Evolutionary conservation across 164 flowering plant species (phyloP).

Genomic region (Magnolia officinalis): DNA sequence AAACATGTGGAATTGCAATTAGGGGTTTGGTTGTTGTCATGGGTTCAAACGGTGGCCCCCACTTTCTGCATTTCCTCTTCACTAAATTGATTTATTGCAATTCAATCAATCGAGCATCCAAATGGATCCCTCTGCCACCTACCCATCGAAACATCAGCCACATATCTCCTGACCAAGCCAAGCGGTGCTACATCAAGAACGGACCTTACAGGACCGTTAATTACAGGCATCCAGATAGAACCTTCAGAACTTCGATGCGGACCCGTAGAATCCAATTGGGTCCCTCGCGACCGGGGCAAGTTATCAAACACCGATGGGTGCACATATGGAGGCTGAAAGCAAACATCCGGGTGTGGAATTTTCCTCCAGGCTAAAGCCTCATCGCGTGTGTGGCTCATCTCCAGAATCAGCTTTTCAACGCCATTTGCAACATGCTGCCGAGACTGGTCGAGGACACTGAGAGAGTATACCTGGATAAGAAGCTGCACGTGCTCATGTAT

Average conservation of each 20-base stretch:
- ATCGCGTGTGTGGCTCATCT: constrained; percentile 58
- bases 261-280: constrained; percentile 17
- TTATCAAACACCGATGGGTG: constrained; percentile 50
- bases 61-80: background rate
- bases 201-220: constrained; percentile 50
- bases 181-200: constrained; percentile 88
- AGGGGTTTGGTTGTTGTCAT: no score
- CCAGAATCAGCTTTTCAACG: constrained; percentile 49
- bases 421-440: constrained; percentile 57
- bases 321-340: constrained; percentile 47
- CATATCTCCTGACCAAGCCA: constrained; percentile 49
- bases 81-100: background rate
- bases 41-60: background rate
- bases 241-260: constrained; percentile 16
- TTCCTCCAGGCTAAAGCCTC: constrained; percentile 46
- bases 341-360: constrained; percentile 52
- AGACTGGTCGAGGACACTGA: constrained; percentile 72
- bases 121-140: constrained; percentile 4
- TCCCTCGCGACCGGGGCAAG: constrained; percentile 12
- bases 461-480: constrained; percentile 79
- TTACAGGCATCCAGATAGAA: constrained; percentile 53
- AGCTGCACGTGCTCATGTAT: constrained; percentile 93
- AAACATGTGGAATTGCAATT: no score
- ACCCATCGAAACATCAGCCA: constrained; percentile 72
- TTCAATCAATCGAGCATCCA: background rate